A percentile compares a stretch with the other conserved stretches of the same genome.
phyloP scores from a whole-genome alignment of 2,329 filamentous ascomycete species.

The Colletotrichum agaves region DNA sequence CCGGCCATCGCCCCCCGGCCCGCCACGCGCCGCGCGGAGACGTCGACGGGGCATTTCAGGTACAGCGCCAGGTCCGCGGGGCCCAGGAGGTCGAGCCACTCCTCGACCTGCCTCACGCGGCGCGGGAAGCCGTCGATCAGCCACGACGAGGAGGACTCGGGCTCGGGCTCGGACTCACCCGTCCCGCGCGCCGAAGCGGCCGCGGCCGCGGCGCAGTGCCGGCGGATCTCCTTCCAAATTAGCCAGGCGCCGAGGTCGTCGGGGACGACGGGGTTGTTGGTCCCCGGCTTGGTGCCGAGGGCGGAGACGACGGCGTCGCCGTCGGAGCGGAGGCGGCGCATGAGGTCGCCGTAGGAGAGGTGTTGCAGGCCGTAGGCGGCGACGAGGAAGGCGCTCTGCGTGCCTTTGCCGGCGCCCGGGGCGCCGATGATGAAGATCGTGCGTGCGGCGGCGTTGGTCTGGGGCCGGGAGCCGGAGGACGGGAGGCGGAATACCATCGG shows the following conservation, averaged over 20 bases:
- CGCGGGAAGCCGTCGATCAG: conserved; percentile 4
- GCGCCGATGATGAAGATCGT: conserved; percentile 12
- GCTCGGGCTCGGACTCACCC: too few relatives aligned
- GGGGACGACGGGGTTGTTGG: neutral
- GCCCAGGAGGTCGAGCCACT: neutral
- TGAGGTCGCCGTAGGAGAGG: conserved; percentile 4
- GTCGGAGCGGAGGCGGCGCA: neutral
- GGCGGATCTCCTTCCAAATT: neutral
- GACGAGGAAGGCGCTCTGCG: neutral
- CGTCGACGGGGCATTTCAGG: neutral
- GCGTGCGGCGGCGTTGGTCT: neutral
- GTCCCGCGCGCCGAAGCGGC: too few relatives aligned
- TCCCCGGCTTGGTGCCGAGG: neutral
- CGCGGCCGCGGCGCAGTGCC: too few relatives aligned
- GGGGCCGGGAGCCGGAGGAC: neutral
- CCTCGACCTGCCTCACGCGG: neutral
- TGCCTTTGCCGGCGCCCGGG: neutral
- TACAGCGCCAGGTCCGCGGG: neutral
- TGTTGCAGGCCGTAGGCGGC: neutral
- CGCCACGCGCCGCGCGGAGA: neutral
- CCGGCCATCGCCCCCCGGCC: neutral
- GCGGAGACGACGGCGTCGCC: neutral
- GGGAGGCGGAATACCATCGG: neutral
- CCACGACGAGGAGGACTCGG: neutral
- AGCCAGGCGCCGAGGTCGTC: neutral